Evolutionary conservation across 495 filamentous ascomycete genomes (phyloP), one percentile per base, ranked within the genome.

Genomic region (Apiosordaria backusii): DNA sequence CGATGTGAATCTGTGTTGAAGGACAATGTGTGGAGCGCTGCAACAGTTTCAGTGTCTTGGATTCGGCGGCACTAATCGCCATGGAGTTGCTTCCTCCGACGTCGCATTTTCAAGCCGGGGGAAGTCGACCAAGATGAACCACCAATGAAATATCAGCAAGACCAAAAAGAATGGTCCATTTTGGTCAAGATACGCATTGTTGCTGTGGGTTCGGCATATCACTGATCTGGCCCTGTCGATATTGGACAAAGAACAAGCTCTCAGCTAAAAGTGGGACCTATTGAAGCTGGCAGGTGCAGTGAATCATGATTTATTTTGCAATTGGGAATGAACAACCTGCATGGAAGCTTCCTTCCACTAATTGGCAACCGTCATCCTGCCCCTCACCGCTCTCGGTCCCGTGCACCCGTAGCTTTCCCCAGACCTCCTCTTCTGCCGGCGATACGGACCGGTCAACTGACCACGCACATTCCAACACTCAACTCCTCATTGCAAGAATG

Each of bases 51-150:
- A 50, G 5, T 5, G 21, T 45, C 26, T 45, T 54, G 23, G 53
- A 4, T 16, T 22, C 7, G 62, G 66, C 57, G 24, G 57, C 57
- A 65, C 66, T 68, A 68, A 58, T 9, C 57, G 50, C 19, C 16
- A 68, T 61, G 66, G 66, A 27, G 66, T 16, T 50, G 35, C 57
- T 25, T 25, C 61, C 27, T 68, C 66, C 66, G 66, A 61, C 25
- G 40, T 21, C 0, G 5, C 27, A 50, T 58, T 50, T 45, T 45
- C 35, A 3, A 45, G 35, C 9, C 35, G 35, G 35, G 35, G 35
- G 60, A 52, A 52, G 25, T 29, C 1, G 61, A 61, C 18, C n/a
- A 7, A 57, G 24, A 50, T 50, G 27, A 45, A 23, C 65, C 57
- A 60, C 65, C 61, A 67, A 67, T 67, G 22, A 25, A 26, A 59